phyloP scores from a whole-genome alignment of 2,329 filamentous ascomycete genomes.

The Pseudocercospora cruenta region DNA sequence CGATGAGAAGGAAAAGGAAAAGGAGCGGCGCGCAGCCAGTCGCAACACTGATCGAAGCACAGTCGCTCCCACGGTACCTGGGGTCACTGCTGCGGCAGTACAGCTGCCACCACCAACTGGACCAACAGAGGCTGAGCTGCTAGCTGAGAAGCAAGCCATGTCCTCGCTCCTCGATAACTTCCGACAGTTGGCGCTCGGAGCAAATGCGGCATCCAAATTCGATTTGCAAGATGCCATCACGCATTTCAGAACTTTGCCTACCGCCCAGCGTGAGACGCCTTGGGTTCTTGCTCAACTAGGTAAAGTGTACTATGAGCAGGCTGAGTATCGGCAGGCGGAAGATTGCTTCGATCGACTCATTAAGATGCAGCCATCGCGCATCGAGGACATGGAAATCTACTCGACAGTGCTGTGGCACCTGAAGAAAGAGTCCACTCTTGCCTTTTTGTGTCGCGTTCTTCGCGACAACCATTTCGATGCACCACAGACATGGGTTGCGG shows the following conservation, averaged over 20 bases:
- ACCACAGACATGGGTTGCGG: slow-evolving; percentile 91
- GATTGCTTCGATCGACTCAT: slow-evolving; percentile 81
- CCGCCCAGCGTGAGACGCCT: slow-evolving; percentile 81
- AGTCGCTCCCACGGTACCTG: slow-evolving; percentile 40
- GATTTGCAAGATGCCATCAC: slow-evolving; percentile 77
- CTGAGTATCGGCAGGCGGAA: slow-evolving; percentile 82
- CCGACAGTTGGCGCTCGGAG: slow-evolving; percentile 78
- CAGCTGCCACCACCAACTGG: slow-evolving; percentile 28
- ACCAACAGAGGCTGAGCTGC: slow-evolving; percentile 17
- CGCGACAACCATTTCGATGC: slow-evolving; percentile 85
- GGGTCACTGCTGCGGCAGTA: slow-evolving; percentile 28
- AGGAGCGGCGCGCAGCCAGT: slow-evolving; percentile 62
- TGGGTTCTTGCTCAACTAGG: slow-evolving; percentile 93
- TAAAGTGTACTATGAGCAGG: slow-evolving; percentile 87
- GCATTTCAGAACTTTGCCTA: slow-evolving; percentile 70
- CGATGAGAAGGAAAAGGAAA: slow-evolving; percentile 58
- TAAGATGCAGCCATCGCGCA: slow-evolving; percentile 75
- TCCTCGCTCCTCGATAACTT: slow-evolving; percentile 78
- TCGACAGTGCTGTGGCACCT: slow-evolving; percentile 99
- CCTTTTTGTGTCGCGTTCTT: slow-evolving; percentile 88
- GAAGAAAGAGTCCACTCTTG: slow-evolving; percentile 87
- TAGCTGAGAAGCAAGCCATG: slow-evolving; percentile 68
- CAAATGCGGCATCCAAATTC: slow-evolving; percentile 77
- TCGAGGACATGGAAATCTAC: slow-evolving; percentile 97
- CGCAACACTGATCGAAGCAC: slow-evolving; percentile 58